These are phyloP conservation scores for Grifola frondosa DNA, from an alignment of 1,284 basidiomycete genomes.

Conservation along the genomic window DNA sequence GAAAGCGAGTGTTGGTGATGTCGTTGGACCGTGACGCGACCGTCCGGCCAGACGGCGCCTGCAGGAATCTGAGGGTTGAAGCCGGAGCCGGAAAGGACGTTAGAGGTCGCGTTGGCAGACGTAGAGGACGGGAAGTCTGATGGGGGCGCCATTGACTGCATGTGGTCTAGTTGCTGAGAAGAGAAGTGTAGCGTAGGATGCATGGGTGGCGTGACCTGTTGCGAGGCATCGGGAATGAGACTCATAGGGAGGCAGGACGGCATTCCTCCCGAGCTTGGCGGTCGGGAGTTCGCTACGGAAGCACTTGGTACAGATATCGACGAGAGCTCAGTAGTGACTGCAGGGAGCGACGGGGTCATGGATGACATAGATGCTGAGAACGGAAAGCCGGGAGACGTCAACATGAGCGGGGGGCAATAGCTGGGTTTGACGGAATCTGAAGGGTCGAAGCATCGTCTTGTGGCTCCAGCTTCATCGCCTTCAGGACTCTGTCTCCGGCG, in stretches of 20 bases:
- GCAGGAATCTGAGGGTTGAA: slow-evolving; percentile 12
- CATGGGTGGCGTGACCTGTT: slow-evolving; percentile 17
- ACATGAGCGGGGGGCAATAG: slow-evolving; percentile 27
- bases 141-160: slow-evolving; percentile 16
- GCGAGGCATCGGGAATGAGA: slow-evolving; percentile 26
- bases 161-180: slow-evolving; percentile 14
- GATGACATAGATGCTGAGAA: slow-evolving; percentile 24
- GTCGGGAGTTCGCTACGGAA: slow-evolving; percentile 40
- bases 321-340: slow-evolving; percentile 23
- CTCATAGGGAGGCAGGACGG: slow-evolving; percentile 26
- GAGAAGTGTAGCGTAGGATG: slow-evolving; percentile 16
- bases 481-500: slow-evolving; percentile 57
- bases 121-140: slow-evolving; percentile 17
- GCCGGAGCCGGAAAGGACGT: slow-evolving; percentile 9
- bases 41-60: slow-evolving; percentile 24
- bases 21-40: slow-evolving; percentile 12
- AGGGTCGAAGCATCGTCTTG: slow-evolving; percentile 46
- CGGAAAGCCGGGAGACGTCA: slow-evolving; percentile 30
- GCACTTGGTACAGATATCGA: slow-evolving; percentile 30
- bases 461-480: slow-evolving; percentile 68
- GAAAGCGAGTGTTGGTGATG: slow-evolving; percentile 33
- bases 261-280: slow-evolving; percentile 41
- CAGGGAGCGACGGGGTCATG: slow-evolving; percentile 20
- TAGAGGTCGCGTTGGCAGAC: slow-evolving; percentile 9
- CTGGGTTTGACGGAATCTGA: slow-evolving; percentile 21